Base-by-base conservation (phyloP, 1,139 yeast species). In the Debaryomyces sp. region DNA sequence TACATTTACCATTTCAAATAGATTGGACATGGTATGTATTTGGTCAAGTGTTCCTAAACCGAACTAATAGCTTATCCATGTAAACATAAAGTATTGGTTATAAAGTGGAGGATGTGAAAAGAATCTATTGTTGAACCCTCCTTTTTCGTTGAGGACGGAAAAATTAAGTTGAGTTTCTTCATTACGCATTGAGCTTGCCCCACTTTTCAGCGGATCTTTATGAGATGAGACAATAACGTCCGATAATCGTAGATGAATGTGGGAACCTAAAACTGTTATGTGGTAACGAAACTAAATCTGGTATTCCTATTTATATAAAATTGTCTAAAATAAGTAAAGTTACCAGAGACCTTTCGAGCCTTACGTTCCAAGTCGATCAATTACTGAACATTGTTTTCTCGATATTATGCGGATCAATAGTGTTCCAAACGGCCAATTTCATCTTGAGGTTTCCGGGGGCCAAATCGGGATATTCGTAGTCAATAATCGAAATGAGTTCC, bases 381-480 rank as follows among this genome's bases (percentile, higher is more conserved):
- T 13, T 26, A 17, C 5, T 29, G 30, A 42, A 42, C 2, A 42
- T 34, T 6, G 39, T 26, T 17, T 42, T 10, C 34, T 42, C 40
- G 1, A 42, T 42, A 24, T 42, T 27, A 5, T 34, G 7, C n/a
- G 45, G 45, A 24, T 42, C 45, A 34, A 42, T 42, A n/a, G 32
- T 15, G 13, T 22, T 8, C 40, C 40, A 42, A 7, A 34, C 2
- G 3, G 78, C 74, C 12, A 75, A 63, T 21, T 60, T 66, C 45
- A 52, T 50, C 0, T 65, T 59, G 39, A 81, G 49, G 8, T 63
- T 65, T 1, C 68, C 72, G 0, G 83, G 77, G 2, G 64, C 54
- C 3, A 68, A 63, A 27, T 82, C 80, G 0, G 89, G 87, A 56
- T 76, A 85, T 17, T 60, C 41, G 1, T 52, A 47, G 1, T 63